Base-by-base conservation (phyloP, 2,329 filamentous ascomycete genomes). In the Fusarium azukiicola region DNA sequence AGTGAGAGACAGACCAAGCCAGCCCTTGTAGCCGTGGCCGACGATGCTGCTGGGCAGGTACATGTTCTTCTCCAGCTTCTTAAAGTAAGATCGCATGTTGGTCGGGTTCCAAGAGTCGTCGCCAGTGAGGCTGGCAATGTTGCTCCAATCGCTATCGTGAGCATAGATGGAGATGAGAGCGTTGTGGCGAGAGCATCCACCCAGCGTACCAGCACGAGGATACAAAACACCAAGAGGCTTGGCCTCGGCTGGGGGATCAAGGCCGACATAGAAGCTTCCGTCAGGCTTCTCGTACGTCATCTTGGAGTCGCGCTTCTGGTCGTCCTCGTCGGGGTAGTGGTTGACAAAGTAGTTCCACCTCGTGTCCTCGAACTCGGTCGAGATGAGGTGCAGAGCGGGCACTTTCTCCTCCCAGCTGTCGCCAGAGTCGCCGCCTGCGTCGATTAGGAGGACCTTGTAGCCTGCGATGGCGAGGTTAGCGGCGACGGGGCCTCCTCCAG, bases 341-440 rank as follows among this genome's bases (percentile, higher is more conserved):
- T 91, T 90, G 73, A 94, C 92, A 76, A 90, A 95, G 84, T 92
- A 94, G 85, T 93, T 90, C 93, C 93, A 95, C 58, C 79, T 69
- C 1, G 82, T 84, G 12, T 82, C 75, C 58, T 82, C 81, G 16
- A 84, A 80, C 67, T 84, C 84, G 6, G 82, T 82, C 0, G 84
- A 82, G 21, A 80, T 69, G 21, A 83, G 75, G 23, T 83, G 75
- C 16, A 84, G 47, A 50, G 84, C 83, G 0, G 85, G 86, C 14
- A 85, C 75, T 49, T 79, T 77, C 67, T 85, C 84, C 1, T 79
- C 79, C n/a, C 71, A 70, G 14, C 77, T 77, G 2, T 82, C 80
- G 6, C 89, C 90, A 76, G 92, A 89, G 79, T 94, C 92, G 58
- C 91, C 90, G 61, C 92, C 92, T 23, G 92, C 92, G 75, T 94